Base-by-base conservation (phyloP, 768 basidiomycete genomes). In the Leccinum subgranulosum region DNA sequence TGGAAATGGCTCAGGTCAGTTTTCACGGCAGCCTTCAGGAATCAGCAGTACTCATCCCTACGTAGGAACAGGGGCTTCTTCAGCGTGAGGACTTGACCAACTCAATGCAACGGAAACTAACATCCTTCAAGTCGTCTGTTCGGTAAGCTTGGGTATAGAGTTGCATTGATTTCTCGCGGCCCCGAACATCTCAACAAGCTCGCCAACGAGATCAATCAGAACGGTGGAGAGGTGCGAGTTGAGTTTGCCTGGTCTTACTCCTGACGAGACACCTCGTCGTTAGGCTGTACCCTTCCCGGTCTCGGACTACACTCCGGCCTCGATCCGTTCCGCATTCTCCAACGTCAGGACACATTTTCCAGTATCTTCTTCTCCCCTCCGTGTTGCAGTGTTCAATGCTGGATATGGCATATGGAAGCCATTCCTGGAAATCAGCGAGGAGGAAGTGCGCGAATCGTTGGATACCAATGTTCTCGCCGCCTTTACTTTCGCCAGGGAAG, bases 131-230 rank as follows among this genome's bases (percentile, higher is more conserved):
- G 86, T 17, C 85, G 83, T 29, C 61, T 81, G 15, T 86, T 87
- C 58, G 77, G 83, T 6, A 82, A 81, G 64, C 72, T 80, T 29
- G 87, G 87, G 0, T 90, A 88, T 65, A 81, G 77, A 45, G 78
- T 89, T 31, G 88, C 87, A 1, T 73, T 90, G 46, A 76, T 90
- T 36, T 85, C 87, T 12, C 77, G 87, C 49, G 81, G 83, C 14
- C 65, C 75, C 3, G 80, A 81, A 17, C 66, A 78, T 21, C 75
- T 88, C n/a, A 72, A 80, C 48, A 75, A 72, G 27, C 70, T 87
- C 6, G 80, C 85, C 11, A 69, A 76, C 15, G 82, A 84, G 56
- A 78, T 90, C 46, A 85, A 78, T 51, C 60, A 71, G 11, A 63
- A 73, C 9, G 86, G 86, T n/a, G 87, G 86, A 51, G 77, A 84